Base-by-base conservation (phyloP, 495 filamentous ascomycete species). In the Hypoxylon cercidicola region DNA sequence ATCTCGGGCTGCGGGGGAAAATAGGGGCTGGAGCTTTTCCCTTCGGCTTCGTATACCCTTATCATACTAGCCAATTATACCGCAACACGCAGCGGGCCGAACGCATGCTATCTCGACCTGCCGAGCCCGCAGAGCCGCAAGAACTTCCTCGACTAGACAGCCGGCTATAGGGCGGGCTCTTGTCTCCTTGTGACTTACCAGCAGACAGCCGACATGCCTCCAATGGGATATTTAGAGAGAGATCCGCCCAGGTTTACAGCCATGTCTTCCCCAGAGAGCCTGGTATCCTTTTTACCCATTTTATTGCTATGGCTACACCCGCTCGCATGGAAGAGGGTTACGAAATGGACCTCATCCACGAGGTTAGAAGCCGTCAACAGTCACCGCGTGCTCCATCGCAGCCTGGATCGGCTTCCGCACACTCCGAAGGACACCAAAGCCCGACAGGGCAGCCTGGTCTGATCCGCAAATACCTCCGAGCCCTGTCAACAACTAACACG, bases 81-180 rank as follows among this genome's bases (percentile, higher is more conserved):
- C 21, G 9, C 9, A 19, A 9, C 13, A 13, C 34, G 16, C 20
- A 15, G n/a, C 55, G n/a, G 12, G 1, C 34, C 4, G n/a, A 37
- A 21, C 16, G 13, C n/a, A 47, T 25, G 23, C 23, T 25, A 47
- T 12, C 28, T 25, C 4, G 44, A 49, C 32, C 21, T 12, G 35
- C 55, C 34, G 35, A 20, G 16, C n/a, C 40, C 32, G 20, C 55
- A 50, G 55, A 59, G 55, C 35, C 45, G 45, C 55, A 59, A 39
- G 6, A 25, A 25, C 34, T n/a, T 23, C 8, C 30, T 16, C 13
- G 15, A 15, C 37, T 40, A 40, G 34, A 57, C 41, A 28, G 18
- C 13, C 4, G 4, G 3, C 34, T 15, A n/a, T 40, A 40, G n/a
- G 13, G 12, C n/a, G 13, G 37, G 6, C 3, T n/a, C 15, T 15